phyloP scores from a whole-genome alignment of 2,329 filamentous ascomycete species.

The Phaeosphaeriaceae sp. region DNA sequence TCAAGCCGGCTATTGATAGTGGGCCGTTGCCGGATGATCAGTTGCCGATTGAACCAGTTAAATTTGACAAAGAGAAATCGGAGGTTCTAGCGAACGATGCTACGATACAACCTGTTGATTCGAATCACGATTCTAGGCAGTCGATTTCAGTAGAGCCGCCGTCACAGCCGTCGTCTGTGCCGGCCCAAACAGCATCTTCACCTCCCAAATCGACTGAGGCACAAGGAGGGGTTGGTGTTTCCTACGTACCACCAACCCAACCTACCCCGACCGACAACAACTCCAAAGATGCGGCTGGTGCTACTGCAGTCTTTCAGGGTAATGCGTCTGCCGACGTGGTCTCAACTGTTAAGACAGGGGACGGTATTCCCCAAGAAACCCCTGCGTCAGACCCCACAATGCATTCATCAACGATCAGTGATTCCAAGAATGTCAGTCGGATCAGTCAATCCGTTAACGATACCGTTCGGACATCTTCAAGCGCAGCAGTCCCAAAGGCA shows the following conservation, averaged over 20 bases:
- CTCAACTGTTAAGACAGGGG: constrained; percentile 1
- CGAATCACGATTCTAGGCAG: background rate
- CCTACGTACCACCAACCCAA: background rate
- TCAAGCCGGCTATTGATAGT: constrained; percentile 45
- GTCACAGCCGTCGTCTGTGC: background rate
- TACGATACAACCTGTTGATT: background rate
- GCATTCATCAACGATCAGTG: constrained; percentile 6
- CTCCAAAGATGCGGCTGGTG: background rate
- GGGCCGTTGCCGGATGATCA: constrained; percentile 25
- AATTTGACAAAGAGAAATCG: constrained; percentile 12
- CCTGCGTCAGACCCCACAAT: constrained; percentile 8
- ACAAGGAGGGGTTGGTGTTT: background rate
- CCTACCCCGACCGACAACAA: background rate
- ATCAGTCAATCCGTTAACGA: constrained; percentile 18
- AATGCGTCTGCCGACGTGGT: background rate
- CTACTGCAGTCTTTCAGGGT: background rate
- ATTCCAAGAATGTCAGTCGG: constrained; percentile 12
- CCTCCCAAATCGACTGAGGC: background rate
- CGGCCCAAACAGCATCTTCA: constrained; percentile 1
- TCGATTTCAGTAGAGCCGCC: background rate
- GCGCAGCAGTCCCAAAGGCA: constrained; percentile 14
- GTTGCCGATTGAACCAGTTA: constrained; percentile 22
- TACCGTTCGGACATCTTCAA: constrained; percentile 13
- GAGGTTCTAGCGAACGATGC: background rate
- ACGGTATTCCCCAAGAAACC: constrained; percentile 1